Conservation (phyloP, 1,139 yeast genomes). For the Suhomyces bribrorum region DNA sequence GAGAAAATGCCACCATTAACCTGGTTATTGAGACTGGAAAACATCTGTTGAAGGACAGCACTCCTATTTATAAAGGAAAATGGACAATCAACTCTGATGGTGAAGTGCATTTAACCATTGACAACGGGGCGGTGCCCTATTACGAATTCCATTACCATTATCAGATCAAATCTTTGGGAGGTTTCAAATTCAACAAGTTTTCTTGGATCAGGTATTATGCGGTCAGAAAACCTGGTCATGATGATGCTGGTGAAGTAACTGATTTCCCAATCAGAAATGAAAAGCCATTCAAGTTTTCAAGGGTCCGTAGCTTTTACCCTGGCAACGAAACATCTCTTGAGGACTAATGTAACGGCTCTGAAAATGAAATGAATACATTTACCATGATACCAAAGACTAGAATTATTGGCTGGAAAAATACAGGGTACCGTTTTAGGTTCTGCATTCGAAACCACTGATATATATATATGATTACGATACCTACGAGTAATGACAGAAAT, state of each 20-base stretch:
- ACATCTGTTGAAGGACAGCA: constrained; percentile 27
- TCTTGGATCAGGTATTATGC: constrained; percentile 67
- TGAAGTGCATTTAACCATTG: constrained; percentile 57
- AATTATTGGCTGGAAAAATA: too few relatives aligned
- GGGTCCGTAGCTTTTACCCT: constrained; percentile 50
- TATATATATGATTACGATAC: too few relatives aligned
- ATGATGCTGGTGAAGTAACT: constrained; percentile 51
- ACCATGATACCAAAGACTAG: too few relatives aligned
- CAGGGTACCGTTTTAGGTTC: too few relatives aligned
- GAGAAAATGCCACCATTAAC: constrained; percentile 20
- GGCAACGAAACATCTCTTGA: background rate
- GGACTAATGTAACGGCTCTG: background rate
- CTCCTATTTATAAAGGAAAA: constrained; percentile 47
- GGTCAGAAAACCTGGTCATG: constrained; percentile 37
- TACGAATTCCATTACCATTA: constrained; percentile 66
- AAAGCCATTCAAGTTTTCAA: constrained; percentile 70
- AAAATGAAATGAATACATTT: too few relatives aligned
- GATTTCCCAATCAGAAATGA: constrained; percentile 66
- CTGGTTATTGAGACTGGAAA: constrained; percentile 4
- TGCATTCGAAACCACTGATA: too few relatives aligned
- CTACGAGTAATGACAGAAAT: too few relatives aligned
- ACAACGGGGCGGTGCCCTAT: constrained; percentile 62
- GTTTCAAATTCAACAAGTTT: constrained; percentile 60
- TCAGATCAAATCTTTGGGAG: constrained; percentile 51
- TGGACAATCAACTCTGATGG: constrained; percentile 52